Evolutionary conservation across 192 early-diverging fungal genomes (phyloP).

Genomic region (Pilobolus umbonatus): DNA sequence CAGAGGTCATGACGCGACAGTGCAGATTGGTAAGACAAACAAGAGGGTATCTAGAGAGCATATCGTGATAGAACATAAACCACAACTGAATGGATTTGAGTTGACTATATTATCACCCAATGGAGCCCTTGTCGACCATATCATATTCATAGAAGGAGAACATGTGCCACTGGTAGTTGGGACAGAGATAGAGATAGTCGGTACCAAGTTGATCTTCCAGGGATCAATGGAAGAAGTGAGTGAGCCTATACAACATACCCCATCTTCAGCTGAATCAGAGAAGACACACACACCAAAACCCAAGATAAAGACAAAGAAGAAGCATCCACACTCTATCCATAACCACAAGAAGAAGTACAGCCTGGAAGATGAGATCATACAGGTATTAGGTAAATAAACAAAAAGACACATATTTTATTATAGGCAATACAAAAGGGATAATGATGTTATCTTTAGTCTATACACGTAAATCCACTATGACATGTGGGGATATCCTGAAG

Average conservation of each 20-base stretch:
- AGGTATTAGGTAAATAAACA: constrained; percentile 10
- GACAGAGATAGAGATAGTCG: constrained; percentile 17
- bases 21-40: constrained; percentile 40
- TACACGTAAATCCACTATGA: constrained; percentile 48
- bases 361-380: constrained; percentile 8
- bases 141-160: constrained; percentile 29
- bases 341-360: not conserved
- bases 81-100: constrained; percentile 19
- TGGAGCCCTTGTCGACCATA: constrained; percentile 37
- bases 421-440: not conserved
- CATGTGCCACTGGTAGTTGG: constrained; percentile 17
- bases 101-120: constrained; percentile 40
- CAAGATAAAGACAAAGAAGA: not conserved
- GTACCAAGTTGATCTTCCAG: constrained; percentile 17
- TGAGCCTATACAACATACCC: not conserved
- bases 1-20: constrained; percentile 38
- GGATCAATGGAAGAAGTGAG: constrained; percentile 1
- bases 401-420: not conserved
- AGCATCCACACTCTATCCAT: not conserved
- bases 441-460: constrained; percentile 19
- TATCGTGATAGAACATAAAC: constrained; percentile 36
- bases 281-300: not conserved
- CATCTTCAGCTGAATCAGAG: not conserved
- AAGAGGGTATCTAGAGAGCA: constrained; percentile 43
- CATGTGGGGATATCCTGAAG: constrained; percentile 31